Percentiles rank a stretch among this genome's conserved stretches.
Evolutionary conservation across 2,329 filamentous ascomycete genomes (phyloP).

Genomic region (Alternaria sp.): DNA sequence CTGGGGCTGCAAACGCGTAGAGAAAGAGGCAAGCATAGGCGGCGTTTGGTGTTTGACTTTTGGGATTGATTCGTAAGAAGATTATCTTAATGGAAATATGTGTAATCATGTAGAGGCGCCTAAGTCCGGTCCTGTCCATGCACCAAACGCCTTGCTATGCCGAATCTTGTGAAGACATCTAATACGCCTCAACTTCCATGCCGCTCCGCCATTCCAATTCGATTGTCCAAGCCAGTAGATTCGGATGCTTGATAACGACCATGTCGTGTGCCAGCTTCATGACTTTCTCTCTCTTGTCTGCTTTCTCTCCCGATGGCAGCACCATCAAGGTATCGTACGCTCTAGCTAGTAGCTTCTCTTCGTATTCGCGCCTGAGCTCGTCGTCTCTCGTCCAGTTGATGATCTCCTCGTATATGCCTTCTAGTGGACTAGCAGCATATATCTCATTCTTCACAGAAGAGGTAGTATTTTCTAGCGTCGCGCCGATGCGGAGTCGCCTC

Average conservation of each 20-base stretch:
- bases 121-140: not conserved
- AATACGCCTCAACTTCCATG: constrained; percentile 38
- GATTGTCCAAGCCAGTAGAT: constrained; percentile 88
- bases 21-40: constrained; percentile 11
- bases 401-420: constrained; percentile 79
- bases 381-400: constrained; percentile 94
- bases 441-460: constrained; percentile 88
- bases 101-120: not conserved
- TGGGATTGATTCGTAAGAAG: not conserved
- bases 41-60: constrained; percentile 24
- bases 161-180: not conserved
- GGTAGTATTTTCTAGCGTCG: constrained; percentile 83
- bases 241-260: constrained; percentile 95
- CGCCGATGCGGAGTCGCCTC: constrained; percentile 85
- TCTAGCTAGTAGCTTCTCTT: constrained; percentile 87
- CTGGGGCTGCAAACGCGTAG: constrained; percentile 27
- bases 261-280: constrained; percentile 84
- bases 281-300: constrained; percentile 74
- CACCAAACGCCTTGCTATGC: constrained; percentile 15
- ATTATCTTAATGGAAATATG: not conserved
- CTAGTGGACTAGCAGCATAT: constrained; percentile 77
- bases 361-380: constrained; percentile 80
- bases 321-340: constrained; percentile 81
- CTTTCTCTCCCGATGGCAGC: constrained; percentile 73
- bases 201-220: constrained; percentile 82